Base-by-base conservation (phyloP, 139 green algal species). In the Micractinium conductrix region DNA sequence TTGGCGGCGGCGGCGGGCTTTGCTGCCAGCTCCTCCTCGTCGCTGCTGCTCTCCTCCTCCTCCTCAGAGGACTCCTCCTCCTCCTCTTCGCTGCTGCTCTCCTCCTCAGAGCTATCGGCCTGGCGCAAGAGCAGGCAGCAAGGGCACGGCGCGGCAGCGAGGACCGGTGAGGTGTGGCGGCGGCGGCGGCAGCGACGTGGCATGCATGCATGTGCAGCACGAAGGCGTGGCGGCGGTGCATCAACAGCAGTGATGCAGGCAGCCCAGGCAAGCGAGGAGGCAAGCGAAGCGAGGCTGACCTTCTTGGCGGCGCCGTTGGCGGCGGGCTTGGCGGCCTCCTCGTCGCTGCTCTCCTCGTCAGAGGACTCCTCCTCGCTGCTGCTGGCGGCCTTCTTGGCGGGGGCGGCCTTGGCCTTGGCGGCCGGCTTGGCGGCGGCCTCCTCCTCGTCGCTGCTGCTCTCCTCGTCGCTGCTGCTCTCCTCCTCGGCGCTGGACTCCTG, bases 391-490 rank as follows among this genome's bases (percentile, higher is more conserved):
- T n/a, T n/a, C n/a, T n/a, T n/a, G n/a, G n/a, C n/a, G n/a, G n/a
- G n/a, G n/a, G n/a, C n/a, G n/a, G n/a, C n/a, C n/a, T 80, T 78
- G 4, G 74, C 80, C 65, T 71, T 73, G 44, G 84, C 80, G 2
- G 68, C 65, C 21, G 87, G 75, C 70, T 86, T 81, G 53, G 48
- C 60, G n/a, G 62, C 42, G 62, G 89, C 85, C 70, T 89, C 38
- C 71, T 82, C 71, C 37, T 82, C 63, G 42, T 62, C 38, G 45
- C 33, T 55, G 76, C 62, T 84, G 78, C 68, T 84, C 44, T 89
- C 86, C 69, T 86, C 84, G 55, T 87, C 79, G 79, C 80, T 85
- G 79, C 73, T 83, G 85, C 80, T 74, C 65, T 83, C 81, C 50
- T 85, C 78, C 37, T 82, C 76, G 19, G 44, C 30, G 33, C 45